These are phyloP conservation scores for Glutinoglossum americanum DNA, from an alignment of 495 filamentous ascomycete species.

Conservation along the genomic window DNA sequence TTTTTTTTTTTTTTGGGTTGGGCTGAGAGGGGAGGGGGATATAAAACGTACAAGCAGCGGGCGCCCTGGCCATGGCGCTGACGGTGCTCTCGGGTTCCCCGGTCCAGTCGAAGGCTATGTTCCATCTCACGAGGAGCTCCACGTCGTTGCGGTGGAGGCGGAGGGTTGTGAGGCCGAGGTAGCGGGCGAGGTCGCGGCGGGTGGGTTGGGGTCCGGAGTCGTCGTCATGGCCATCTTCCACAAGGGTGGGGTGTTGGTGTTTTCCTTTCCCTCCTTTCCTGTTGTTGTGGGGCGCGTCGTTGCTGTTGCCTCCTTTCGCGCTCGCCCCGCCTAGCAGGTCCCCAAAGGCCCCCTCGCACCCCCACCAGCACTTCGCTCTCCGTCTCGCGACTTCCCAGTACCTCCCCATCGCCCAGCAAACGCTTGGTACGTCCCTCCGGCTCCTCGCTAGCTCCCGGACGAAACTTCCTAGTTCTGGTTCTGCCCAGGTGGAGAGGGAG, in stretches of 20 bases:
- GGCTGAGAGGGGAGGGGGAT: neutral
- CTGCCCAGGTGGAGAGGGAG: slow-evolving; percentile 18
- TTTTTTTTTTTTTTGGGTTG: neutral
- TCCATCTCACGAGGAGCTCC: slow-evolving; percentile 20
- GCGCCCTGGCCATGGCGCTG: slow-evolving; percentile 22
- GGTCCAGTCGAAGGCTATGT: slow-evolving; percentile 38
- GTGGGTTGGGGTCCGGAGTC: no score
- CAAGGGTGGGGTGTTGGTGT: no score
- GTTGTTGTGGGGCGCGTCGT: neutral
- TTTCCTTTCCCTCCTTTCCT: no score
- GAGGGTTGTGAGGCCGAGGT: slow-evolving; percentile 1
- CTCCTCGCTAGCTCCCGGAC: slow-evolving; percentile 5
- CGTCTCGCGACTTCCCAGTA: slow-evolving; percentile 13
- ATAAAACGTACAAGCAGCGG: slow-evolving; percentile 26
- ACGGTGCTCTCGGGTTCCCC: slow-evolving; percentile 35
- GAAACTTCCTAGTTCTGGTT: slow-evolving; percentile 12
- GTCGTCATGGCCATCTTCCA: no score
- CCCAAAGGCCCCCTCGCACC: slow-evolving; percentile 9
- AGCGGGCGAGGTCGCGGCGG: neutral
- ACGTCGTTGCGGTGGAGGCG: slow-evolving; percentile 8
- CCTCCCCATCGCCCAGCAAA: slow-evolving; percentile 11
- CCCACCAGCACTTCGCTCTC: slow-evolving; percentile 13
- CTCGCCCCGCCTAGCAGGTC: slow-evolving; percentile 6
- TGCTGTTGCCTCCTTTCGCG: neutral
- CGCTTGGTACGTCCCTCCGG: slow-evolving; percentile 9